Evolutionary conservation across 192 early-diverging fungal species (phyloP).

Genomic region (Geranomyces michiganensis): DNA sequence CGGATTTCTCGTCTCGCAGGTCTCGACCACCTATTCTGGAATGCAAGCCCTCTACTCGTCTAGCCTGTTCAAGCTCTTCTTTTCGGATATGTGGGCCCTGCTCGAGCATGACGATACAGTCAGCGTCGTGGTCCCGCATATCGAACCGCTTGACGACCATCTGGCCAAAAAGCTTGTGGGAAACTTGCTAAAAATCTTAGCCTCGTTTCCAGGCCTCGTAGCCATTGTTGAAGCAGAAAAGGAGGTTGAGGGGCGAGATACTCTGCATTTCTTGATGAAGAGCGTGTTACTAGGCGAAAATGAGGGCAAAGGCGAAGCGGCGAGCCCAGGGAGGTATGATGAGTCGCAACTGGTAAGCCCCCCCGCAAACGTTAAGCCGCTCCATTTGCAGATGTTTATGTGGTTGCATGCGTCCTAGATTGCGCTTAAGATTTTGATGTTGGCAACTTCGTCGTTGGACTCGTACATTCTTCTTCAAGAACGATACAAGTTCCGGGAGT

Average conservation of each 20-base stretch:
- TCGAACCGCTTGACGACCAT: slow-evolving; percentile 39
- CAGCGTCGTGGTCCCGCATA: slow-evolving; percentile 32
- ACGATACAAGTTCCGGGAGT: slow-evolving; percentile 40
- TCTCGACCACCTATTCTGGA: slow-evolving; percentile 47
- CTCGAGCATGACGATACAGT: slow-evolving; percentile 42
- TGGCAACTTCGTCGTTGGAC: slow-evolving; percentile 46
- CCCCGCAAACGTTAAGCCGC: background rate
- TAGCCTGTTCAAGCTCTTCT: slow-evolving; percentile 36
- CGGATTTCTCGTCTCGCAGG: slow-evolving; percentile 55
- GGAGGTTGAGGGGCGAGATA: slow-evolving; percentile 4
- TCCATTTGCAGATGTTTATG: background rate
- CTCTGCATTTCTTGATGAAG: slow-evolving; percentile 19
- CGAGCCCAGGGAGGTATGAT: slow-evolving; percentile 27
- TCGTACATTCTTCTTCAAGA: slow-evolving; percentile 49
- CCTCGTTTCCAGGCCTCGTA: slow-evolving; percentile 47
- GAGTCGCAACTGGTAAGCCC: slow-evolving; percentile 34
- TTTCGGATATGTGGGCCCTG: slow-evolving; percentile 45
- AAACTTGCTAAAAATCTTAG: slow-evolving; percentile 48
- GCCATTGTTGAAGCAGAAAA: slow-evolving; percentile 38
- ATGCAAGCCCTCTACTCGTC: slow-evolving; percentile 48
- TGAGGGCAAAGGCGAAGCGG: background rate
- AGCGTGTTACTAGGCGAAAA: background rate
- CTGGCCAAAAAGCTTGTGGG: slow-evolving; percentile 39
- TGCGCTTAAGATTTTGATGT: slow-evolving; percentile 45
- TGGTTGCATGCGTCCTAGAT: slow-evolving; percentile 21